Evolutionary conservation across 345 rosid species (phyloP), one percentile per base, ranked within the genome.

Genomic region (Orychophragmus violaceus): DNA sequence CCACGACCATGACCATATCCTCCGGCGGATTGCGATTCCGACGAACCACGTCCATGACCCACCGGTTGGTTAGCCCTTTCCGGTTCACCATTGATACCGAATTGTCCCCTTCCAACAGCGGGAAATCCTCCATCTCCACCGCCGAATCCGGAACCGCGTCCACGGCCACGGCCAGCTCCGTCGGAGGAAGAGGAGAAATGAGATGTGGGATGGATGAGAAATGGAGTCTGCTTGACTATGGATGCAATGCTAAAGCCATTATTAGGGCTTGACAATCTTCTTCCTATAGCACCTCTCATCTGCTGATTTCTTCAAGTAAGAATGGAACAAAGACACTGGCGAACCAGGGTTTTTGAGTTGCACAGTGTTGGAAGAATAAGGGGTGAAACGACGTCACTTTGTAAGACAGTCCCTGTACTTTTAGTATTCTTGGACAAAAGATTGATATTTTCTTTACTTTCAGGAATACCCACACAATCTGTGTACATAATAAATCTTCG

Each of bases 241-340:
- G 70, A 63, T 3, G 71, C 4, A 30, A 74, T 16, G 66, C 13
- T 21, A 19, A 57, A 74, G 33, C 59, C 67, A 76, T 64, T 5
- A 2, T 13, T 73, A 46, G 78, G 77, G 57, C 39, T 76, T 10
- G 81, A 55, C 19, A 90, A 35, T 53, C 76, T 57, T 66, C 86
- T 79, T 48, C 85, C 85, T 17, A 82, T 72, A 25, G 66, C 76
- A 69, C 87, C 77, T 65, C 89, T 84, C 94, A 89, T 89, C 70
- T 78, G 74, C 17, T 2, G 69, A 70, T 52, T 23, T 59, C 60
- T 68, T 25, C 49, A 13, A 37, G 45, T 29, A 36, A 25, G 27
- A 25, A 23, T 23, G 33, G 8, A 29, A 29, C 33, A 28, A 29
- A 5, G 11, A 2, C 10, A 30, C 7, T 8, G 24, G 24, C 24